Conservation (phyloP, 164 flowering plant species). For the Umbellularia californica region DNA sequence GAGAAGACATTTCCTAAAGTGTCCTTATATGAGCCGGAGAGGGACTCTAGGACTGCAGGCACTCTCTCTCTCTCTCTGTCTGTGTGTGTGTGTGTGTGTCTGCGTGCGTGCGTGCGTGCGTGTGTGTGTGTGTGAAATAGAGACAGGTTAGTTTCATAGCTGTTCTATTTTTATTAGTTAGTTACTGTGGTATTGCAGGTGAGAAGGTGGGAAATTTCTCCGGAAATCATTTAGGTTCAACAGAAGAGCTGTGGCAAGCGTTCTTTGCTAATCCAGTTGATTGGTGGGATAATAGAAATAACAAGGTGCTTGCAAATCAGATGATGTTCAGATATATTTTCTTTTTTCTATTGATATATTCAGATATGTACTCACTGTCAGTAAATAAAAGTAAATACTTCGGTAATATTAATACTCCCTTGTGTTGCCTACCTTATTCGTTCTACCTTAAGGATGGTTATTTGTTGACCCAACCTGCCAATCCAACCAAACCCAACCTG, state of each 20-base stretch:
- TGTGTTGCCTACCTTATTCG: no score
- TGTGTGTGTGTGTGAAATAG: background rate
- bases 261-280: constrained; percentile 91
- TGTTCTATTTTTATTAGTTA: background rate
- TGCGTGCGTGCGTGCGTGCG: background rate
- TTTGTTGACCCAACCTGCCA: no score
- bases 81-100: background rate
- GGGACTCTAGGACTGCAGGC: constrained; percentile 35
- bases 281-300: constrained; percentile 94
- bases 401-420: no score
- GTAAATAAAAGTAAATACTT: no score
- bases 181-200: constrained; percentile 31
- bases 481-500: no score
- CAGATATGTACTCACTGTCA: no score
- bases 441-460: no score
- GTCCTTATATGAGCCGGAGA: constrained; percentile 36
- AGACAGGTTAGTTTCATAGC: background rate
- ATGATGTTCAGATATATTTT: background rate
- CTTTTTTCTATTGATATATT: no score
- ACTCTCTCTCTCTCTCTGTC: constrained; percentile 4
- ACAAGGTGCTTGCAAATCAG: constrained; percentile 50
- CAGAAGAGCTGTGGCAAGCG: constrained; percentile 83
- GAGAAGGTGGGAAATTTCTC: constrained; percentile 27
- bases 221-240: constrained; percentile 32
- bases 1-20: constrained; percentile 45